Base-by-base conservation (phyloP, 1,139 yeast species). In the Geotrichum carabidarum region DNA sequence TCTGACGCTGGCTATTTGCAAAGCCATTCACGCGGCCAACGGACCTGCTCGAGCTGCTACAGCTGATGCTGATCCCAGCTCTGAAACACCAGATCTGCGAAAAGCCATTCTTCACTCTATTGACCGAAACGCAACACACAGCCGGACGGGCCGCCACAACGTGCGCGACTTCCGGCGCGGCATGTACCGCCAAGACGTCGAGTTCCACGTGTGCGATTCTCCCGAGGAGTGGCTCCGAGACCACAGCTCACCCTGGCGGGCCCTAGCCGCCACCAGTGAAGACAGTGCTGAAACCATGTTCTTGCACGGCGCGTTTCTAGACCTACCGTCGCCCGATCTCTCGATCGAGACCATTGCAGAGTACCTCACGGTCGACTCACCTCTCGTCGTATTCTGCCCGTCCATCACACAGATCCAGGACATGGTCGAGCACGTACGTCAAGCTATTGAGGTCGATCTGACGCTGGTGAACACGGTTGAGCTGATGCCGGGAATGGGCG, bases 91-190 rank as follows among this genome's bases (percentile, higher is more conserved):
- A 42, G 54, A 44, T 51, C 56, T 51, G 8, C 60, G 76, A 55
- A 79, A 79, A 22, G 78, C 79, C 0, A 60, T 77, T 4, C 62
- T 77, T 34, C 79, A 77, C 57, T 69, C 76, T 1, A 64, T 77
- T 22, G 81, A 77, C 59, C 63, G 72, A 44, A 72, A 68, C 50
- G 63, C 63, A 14, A 60, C 63, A 11, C 80, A 77, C 57, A 70
- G 74, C 12, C 65, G 67, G 27, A 68, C 71, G 11, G 81, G 78
- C 3, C 59, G 62, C 8, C 68, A 63, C 45, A 76, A 75, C 22
- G 65, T 77, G 1, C 61, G 62, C 12, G 63, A 66, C 8, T 76
- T 74, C 57, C 60, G 66, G 45, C 64, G 72, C 40, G 80, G 80
- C 0, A 68, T 75, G 60, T 77, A 76, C 59, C 51, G 56, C 5